phyloP scores from a whole-genome alignment of 768 basidiomycete species.

The Lentinus tigrinus region DNA sequence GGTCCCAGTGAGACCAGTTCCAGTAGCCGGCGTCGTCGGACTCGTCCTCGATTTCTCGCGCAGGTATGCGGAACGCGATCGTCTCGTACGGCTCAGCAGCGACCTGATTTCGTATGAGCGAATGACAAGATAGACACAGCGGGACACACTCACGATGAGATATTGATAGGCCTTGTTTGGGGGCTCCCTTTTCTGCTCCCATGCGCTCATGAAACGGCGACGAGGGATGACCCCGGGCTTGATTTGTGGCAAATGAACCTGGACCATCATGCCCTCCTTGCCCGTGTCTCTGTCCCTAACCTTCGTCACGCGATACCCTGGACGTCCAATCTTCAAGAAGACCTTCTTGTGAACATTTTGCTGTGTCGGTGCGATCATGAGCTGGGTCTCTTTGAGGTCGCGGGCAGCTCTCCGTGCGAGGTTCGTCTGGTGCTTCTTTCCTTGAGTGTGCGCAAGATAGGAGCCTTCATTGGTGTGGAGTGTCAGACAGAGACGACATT shows the following conservation, averaged over 20 bases:
- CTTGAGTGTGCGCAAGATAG: slow-evolving; percentile 98
- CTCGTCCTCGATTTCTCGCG: slow-evolving; percentile 95
- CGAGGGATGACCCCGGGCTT: slow-evolving; percentile 82
- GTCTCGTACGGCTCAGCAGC: slow-evolving; percentile 99
- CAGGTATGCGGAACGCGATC: slow-evolving; percentile 97
- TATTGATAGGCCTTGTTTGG: slow-evolving; percentile 98
- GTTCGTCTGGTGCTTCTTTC: slow-evolving; percentile 99
- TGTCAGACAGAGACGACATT: slow-evolving; percentile 96
- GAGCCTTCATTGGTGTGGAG: slow-evolving; percentile 99
- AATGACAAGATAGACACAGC: background rate
- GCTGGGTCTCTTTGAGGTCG: slow-evolving; percentile 90
- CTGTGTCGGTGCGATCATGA: slow-evolving; percentile 85
- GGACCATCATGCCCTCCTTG: slow-evolving; percentile 96
- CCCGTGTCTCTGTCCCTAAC: slow-evolving; percentile 88
- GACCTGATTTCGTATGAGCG: slow-evolving; percentile 58
- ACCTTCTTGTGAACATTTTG: slow-evolving; percentile 84
- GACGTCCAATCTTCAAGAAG: slow-evolving; percentile 95
- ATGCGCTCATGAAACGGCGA: slow-evolving; percentile 93
- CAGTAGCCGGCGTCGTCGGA: slow-evolving; percentile 86
- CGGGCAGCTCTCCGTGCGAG: slow-evolving; percentile 95
- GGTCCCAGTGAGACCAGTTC: slow-evolving; percentile 99
- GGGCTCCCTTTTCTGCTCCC: slow-evolving; percentile 94
- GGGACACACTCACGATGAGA: slow-evolving; percentile 71
- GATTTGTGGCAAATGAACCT: slow-evolving; percentile 94
- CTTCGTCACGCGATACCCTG: slow-evolving; percentile 95